Evolutionary conservation across 139 green algal genomes (phyloP), one percentile per base, ranked within the genome.

Genomic region (Tetraselmis chui): DNA sequence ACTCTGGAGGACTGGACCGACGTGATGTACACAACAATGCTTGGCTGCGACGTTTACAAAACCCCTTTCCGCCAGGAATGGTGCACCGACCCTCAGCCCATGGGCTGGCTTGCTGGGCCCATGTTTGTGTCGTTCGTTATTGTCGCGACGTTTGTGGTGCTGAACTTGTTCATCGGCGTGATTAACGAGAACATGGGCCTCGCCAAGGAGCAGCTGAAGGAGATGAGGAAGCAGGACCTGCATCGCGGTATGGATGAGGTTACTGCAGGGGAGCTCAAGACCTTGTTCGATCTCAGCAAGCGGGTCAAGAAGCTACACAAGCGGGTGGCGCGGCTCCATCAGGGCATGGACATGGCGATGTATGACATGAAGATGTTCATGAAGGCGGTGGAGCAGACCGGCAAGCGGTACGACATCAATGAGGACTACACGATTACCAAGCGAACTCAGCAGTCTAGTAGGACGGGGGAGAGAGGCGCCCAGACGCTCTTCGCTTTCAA

Each of bases 1-100:
- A 77, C 74, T 25, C n/a, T 77, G 26, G 74, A 77, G 74, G 74
- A 77, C 74, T 77, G 74, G 74, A 77, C 74, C 23, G 74, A 77
- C 74, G 74, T 77, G 23, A 77, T 77, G 74, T 77, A 77, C 74
- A 77, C 74, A 25, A 2, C 45, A 5, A 77, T 77, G 74, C n/a
- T 77, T 25, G 74, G 74, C 23, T 77, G 74, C 74, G 74, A 77
- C 25, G 74, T 77, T 22, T 77, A 77, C 74, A 28, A 28, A 25
- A 2, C 18, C 74, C 74, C 25, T 25, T 77, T 77, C 74, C 74
- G 74, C 74, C 26, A 23, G 74, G 26, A 77, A 2, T 23, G 2
- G 74, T 77, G 74, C 74, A 77, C 74, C 26, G 28, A 23, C 74
- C 74, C 74, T 2, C 2, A 77, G 74, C 74, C 74, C 23, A 28